These are phyloP conservation scores for Termitomyces bulborhizus DNA, from an alignment of 768 basidiomycete species.

Conservation along the genomic window DNA sequence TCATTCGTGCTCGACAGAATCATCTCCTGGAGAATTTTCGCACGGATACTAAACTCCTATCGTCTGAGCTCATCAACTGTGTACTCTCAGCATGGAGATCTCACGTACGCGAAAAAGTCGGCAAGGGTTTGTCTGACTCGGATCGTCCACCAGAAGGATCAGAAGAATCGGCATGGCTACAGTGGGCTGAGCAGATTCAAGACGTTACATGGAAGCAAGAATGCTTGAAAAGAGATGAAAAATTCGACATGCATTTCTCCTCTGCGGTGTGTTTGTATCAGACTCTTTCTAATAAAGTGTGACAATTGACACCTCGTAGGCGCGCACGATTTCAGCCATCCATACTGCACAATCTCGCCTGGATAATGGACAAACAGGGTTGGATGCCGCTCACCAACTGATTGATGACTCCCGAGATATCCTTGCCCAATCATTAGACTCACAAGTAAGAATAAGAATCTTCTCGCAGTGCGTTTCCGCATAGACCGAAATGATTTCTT, in stretches of 20 bases:
- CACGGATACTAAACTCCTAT: conserved; percentile 45
- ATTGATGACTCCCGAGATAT: conserved; percentile 76
- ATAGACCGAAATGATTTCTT: not conserved
- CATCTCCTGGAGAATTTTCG: conserved; percentile 63
- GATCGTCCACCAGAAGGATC: conserved; percentile 42
- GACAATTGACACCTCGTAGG: conserved; percentile 27
- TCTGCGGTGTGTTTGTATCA: conserved; percentile 54
- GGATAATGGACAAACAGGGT: conserved; percentile 31
- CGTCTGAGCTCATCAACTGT: conserved; percentile 49
- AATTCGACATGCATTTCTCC: conserved; percentile 84
- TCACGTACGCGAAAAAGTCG: conserved; percentile 59
- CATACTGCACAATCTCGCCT: conserved; percentile 39
- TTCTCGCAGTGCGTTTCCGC: not conserved
- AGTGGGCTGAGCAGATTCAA: conserved; percentile 39
- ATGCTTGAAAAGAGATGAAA: conserved; percentile 77
- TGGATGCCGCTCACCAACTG: conserved; percentile 45
- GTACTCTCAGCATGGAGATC: conserved; percentile 58
- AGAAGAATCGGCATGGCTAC: conserved; percentile 49
- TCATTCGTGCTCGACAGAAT: conserved; percentile 80
- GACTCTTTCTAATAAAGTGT: conserved; percentile 9
- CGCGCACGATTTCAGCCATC: conserved; percentile 47
- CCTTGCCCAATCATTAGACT: conserved; percentile 66
- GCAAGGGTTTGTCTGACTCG: conserved; percentile 51
- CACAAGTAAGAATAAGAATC: conserved; percentile 45
- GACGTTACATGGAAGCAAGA: conserved; percentile 65